Base-by-base conservation (phyloP, 306 rosid genomes). In the Begonia loranthoides region DNA sequence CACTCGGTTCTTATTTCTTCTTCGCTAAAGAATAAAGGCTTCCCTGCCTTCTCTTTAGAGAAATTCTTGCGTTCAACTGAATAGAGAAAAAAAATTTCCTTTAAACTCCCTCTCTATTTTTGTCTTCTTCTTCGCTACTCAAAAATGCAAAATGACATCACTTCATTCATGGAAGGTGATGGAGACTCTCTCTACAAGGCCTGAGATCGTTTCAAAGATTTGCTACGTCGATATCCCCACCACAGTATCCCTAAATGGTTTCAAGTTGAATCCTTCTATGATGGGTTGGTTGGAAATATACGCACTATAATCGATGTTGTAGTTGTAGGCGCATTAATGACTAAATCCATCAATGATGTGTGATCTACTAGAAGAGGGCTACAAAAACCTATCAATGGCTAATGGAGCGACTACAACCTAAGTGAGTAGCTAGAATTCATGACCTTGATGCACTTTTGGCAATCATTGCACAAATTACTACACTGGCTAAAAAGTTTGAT, bases 141-240 rank as follows among this genome's bases (percentile, higher is more conserved):
- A 82, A 70, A 64, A 81, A 67, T 68, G 76, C 9, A 1, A 40
- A 40, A 40, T 40, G 44, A 40, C 44, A 40, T 40, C 44, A 40
- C 44, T 40, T 40, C 44, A 1, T 40, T 40, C 3, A 12, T 40
- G 44, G 1, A 40, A 40, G 0, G 3, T 40, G 0, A 40, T 12
- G 9, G 11, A 7, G 44, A 40, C 1, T 40, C 11, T 40, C 44
- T 40, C 44, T 40, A 40, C 13, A 12, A 41, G 13, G 45, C 2
- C 1, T 41, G 3, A 9, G 6, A 41, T 9, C 10, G 6, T 9
- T 41, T 9, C 3, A 41, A 41, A 41, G 13, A 41, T 41, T 6
- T 1, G 1, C 13, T 41, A 40, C 3, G 13, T 12, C 1, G 45
- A 1, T 41, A 12, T 41, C 6, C 45, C 13, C 45, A 12, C 45